Conservation (phyloP, 495 filamentous ascomycete species). For the Penicillium paradoxum region DNA sequence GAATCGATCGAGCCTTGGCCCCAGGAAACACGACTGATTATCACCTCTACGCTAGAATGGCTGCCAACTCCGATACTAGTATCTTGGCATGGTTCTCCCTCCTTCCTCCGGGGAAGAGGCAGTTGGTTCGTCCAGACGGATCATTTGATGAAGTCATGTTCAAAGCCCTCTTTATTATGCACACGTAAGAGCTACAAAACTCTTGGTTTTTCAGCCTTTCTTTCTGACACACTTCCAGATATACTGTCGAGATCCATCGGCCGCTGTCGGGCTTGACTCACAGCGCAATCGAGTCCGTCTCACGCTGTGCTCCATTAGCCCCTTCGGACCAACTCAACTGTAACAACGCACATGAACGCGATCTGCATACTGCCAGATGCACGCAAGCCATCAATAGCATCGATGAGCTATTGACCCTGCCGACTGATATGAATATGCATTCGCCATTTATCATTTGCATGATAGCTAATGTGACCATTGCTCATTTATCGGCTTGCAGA, state of each 20-base stretch:
- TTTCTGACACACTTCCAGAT: slow-evolving; percentile 4
- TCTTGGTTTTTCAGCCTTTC: not conserved
- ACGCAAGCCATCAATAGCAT: slow-evolving; percentile 14
- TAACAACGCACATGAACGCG: slow-evolving; percentile 7
- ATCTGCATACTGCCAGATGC: slow-evolving; percentile 18
- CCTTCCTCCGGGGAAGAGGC: slow-evolving; percentile 9
- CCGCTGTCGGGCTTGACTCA: slow-evolving; percentile 14
- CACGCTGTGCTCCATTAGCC: slow-evolving; percentile 12
- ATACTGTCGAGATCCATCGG: slow-evolving; percentile 18
- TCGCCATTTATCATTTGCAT: slow-evolving; percentile 24
- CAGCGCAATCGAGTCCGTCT: slow-evolving; percentile 13
- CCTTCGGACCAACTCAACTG: slow-evolving; percentile 8
- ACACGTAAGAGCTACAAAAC: slow-evolving; percentile 4
- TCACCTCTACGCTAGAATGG: slow-evolving; percentile 5
- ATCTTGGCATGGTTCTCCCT: slow-evolving; percentile 15
- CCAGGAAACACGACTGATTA: slow-evolving; percentile 1
- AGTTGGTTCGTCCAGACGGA: slow-evolving; percentile 13
- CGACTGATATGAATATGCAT: slow-evolving; percentile 14
- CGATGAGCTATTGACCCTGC: slow-evolving; percentile 16
- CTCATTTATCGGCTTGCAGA: slow-evolving; percentile 18
- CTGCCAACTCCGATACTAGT: slow-evolving; percentile 11
- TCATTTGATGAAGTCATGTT: slow-evolving; percentile 21
- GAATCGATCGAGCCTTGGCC: slow-evolving; percentile 12
- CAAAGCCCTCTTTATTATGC: slow-evolving; percentile 20
- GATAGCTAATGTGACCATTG: slow-evolving; percentile 22